Conservation (phyloP, 2,329 filamentous ascomycete genomes). For the Trichophyton simii region DNA sequence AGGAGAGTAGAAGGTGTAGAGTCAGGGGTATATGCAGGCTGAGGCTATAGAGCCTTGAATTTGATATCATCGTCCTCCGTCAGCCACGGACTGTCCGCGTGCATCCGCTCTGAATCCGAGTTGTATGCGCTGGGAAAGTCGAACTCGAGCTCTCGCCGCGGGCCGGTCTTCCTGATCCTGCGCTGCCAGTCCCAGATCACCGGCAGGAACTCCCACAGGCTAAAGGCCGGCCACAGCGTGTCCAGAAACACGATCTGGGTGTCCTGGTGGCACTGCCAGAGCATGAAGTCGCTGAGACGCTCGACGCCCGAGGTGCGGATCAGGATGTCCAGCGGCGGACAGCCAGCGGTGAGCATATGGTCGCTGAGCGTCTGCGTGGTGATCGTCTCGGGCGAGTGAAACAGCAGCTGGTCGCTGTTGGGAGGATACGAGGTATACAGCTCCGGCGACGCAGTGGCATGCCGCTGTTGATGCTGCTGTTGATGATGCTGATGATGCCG, state of each 20-base stretch:
- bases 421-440: constrained; percentile 14
- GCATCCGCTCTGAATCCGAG: neutral
- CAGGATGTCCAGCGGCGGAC: constrained; percentile 80
- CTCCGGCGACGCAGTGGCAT: constrained; percentile 4
- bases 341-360: constrained; percentile 76
- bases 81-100: neutral
- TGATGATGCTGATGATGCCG: constrained; percentile 11
- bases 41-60: neutral
- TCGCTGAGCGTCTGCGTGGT: constrained; percentile 67
- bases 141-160: neutral
- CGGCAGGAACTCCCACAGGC: constrained; percentile 83
- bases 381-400: constrained; percentile 75
- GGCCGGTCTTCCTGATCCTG: constrained; percentile 41
- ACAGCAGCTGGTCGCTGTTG: constrained; percentile 24
- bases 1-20: neutral
- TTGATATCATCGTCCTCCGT: neutral
- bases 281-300: constrained; percentile 91
- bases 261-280: constrained; percentile 92
- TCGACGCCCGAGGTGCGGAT: constrained; percentile 88
- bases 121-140: neutral
- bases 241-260: constrained; percentile 88
- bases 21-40: too few relatives aligned
- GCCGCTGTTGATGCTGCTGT: neutral
- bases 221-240: constrained; percentile 91
- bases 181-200: constrained; percentile 84